A percentile compares a stretch with the other conserved stretches of the same genome.
These are phyloP conservation scores for Diplodia mutila DNA, from an alignment of 2,329 filamentous ascomycete species.

Conservation along the genomic window DNA sequence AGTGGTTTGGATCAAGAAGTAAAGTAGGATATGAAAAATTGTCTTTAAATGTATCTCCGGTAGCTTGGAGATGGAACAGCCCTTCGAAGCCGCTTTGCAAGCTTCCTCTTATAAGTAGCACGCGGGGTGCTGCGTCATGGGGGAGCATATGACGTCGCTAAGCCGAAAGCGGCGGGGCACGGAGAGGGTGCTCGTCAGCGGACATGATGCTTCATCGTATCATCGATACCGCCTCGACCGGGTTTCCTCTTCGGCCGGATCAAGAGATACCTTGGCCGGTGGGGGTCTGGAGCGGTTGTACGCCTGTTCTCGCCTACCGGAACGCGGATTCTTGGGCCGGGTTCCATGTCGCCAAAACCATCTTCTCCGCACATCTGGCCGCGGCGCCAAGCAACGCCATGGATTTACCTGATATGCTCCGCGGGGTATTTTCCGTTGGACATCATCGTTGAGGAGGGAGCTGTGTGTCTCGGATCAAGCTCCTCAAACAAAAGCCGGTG, in stretches of 20 bases:
- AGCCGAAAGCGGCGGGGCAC: neutral
- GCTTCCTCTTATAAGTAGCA: neutral
- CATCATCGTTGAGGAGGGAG: neutral
- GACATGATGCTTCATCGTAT: neutral
- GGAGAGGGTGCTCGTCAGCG: neutral
- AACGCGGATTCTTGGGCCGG: no score
- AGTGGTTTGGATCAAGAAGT: neutral
- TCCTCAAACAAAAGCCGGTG: neutral
- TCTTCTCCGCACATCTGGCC: constrained; percentile 11
- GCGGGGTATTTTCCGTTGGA: no score
- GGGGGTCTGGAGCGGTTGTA: no score
- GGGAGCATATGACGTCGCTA: neutral
- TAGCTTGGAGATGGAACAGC: no score
- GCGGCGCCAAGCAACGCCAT: neutral
- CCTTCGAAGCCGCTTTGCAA: no score
- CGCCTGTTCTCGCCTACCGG: no score
- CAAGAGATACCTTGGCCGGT: no score
- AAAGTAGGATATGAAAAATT: no score
- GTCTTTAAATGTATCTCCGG: no score
- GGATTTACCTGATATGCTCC: neutral
- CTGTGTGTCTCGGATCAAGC: neutral
- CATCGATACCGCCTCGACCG: neutral
- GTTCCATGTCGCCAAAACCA: neutral
- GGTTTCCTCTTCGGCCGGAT: neutral
- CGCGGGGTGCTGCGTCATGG: constrained; percentile 1